Conservation (phyloP, 2,329 filamentous ascomycete genomes). For the Pseudogymnoascus sp. region DNA sequence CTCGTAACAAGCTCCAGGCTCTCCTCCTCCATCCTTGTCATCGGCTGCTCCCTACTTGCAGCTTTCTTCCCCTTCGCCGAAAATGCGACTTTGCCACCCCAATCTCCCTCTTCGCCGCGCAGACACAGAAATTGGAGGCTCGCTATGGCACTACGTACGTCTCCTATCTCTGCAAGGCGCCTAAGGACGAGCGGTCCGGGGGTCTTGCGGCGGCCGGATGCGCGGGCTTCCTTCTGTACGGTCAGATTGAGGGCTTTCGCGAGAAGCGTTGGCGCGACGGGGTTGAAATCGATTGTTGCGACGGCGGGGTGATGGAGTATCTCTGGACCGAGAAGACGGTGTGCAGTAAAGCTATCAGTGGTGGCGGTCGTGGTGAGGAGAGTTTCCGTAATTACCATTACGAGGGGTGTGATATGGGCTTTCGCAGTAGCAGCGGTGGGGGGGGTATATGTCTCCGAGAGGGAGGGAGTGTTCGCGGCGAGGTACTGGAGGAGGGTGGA, state of each 20-base stretch:
- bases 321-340: conserved; percentile 78
- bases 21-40: conserved; percentile 72
- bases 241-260: conserved; percentile 74
- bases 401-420: conserved; percentile 57
- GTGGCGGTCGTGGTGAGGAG: conserved; percentile 73
- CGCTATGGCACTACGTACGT: conserved; percentile 86
- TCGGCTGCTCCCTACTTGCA: conserved; percentile 43
- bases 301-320: conserved; percentile 74
- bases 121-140: conserved; percentile 88
- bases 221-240: conserved; percentile 74
- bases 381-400: conserved; percentile 89
- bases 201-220: conserved; percentile 64
- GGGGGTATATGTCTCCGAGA: conserved; percentile 36
- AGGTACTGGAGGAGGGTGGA: conserved; percentile 67
- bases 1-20: conserved; percentile 74
- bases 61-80: conserved; percentile 55
- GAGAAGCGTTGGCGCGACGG: conserved; percentile 77
- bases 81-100: conserved; percentile 66
- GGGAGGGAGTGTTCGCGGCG: conserved; percentile 53
- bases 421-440: conserved; percentile 17
- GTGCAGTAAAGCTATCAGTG: conserved; percentile 85
- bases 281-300: conserved; percentile 82
- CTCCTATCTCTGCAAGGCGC: conserved; percentile 74
- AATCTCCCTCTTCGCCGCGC: conserved; percentile 64
- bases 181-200: conserved; percentile 74